phyloP scores from a whole-genome alignment of 805 yeast genomes.

The Yamadazyma scolyti region DNA sequence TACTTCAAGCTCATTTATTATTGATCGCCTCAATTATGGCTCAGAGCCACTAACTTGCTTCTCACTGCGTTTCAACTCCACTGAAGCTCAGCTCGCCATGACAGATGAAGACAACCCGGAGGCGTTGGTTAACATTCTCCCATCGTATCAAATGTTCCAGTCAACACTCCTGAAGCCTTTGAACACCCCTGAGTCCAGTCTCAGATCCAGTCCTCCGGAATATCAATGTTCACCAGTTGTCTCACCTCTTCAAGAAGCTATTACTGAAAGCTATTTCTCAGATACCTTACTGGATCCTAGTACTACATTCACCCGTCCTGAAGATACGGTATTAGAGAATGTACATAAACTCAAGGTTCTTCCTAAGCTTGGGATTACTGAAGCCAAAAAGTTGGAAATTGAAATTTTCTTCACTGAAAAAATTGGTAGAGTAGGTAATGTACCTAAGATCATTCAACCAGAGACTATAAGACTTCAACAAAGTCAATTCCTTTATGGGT shows the following conservation, averaged over 20 bases:
- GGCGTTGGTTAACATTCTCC: constrained; percentile 31
- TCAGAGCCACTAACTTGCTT: too few species aligned
- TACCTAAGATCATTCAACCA: constrained; percentile 28
- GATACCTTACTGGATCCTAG: constrained; percentile 9
- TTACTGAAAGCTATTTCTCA: not conserved
- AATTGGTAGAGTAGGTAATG: constrained; percentile 29
- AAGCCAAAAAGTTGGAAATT: constrained; percentile 23
- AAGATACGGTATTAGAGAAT: constrained; percentile 34
- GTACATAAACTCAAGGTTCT: constrained; percentile 29
- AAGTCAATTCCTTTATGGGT: constrained; percentile 37
- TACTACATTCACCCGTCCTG: constrained; percentile 15
- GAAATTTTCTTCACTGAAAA: constrained; percentile 30
- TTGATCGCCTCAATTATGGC: too few species aligned
- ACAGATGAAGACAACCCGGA: constrained; percentile 7
- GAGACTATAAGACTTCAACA: constrained; percentile 28
- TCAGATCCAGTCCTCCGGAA: constrained; percentile 28
- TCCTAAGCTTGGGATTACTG: constrained; percentile 24
- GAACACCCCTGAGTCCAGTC: constrained; percentile 14
- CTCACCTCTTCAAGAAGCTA: not conserved
- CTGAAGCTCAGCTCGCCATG: too few species aligned
- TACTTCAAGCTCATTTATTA: too few species aligned
- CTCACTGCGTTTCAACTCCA: too few species aligned
- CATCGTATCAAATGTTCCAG: constrained; percentile 39
- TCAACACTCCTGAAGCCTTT: constrained; percentile 18
- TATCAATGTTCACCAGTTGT: constrained; percentile 21